Conservation (phyloP, 495 filamentous ascomycete genomes). For the Parmelia sp. region DNA sequence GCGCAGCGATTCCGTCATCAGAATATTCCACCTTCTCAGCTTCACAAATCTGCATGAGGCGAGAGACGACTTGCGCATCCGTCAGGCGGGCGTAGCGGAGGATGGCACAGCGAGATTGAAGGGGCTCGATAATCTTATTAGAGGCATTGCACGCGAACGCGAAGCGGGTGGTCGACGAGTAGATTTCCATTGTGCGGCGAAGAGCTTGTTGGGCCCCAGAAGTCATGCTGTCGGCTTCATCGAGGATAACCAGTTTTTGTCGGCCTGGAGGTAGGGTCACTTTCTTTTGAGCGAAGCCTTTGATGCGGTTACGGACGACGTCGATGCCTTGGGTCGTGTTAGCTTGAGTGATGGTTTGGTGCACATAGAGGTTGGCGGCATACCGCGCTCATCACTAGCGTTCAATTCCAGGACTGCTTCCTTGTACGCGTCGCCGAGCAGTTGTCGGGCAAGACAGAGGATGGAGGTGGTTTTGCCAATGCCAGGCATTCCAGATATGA, state of each 20-base stretch:
- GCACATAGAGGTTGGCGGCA: conserved; percentile 23
- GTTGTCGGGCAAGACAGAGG: conserved; percentile 83
- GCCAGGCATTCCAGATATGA: conserved; percentile 98
- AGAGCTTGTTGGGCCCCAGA: conserved; percentile 93
- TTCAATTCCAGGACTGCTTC: conserved; percentile 96
- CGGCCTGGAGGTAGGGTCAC: conserved; percentile 86
- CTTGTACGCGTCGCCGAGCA: conserved; percentile 92
- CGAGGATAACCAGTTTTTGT: conserved; percentile 95
- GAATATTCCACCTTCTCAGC: conserved; percentile 75
- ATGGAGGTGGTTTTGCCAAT: conserved; percentile 99
- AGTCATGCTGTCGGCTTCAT: conserved; percentile 98
- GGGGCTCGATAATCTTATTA: conserved; percentile 98
- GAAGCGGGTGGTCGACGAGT: conserved; percentile 92
- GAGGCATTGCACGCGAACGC: conserved; percentile 98
- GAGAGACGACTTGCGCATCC: conserved; percentile 83
- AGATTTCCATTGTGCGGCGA: conserved; percentile 97
- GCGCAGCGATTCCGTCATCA: conserved; percentile 88
- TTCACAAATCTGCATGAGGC: conserved; percentile 84
- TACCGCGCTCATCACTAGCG: conserved; percentile 86
- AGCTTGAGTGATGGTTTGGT: background rate
- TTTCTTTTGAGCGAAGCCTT: conserved; percentile 98
- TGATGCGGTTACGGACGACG: conserved; percentile 97
- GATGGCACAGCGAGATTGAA: conserved; percentile 95
- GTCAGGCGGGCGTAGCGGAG: conserved; percentile 89
- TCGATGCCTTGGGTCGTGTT: conserved; percentile 62